phyloP scores from a whole-genome alignment of 2,329 filamentous ascomycete genomes.

The Sporothrix protearum region DNA sequence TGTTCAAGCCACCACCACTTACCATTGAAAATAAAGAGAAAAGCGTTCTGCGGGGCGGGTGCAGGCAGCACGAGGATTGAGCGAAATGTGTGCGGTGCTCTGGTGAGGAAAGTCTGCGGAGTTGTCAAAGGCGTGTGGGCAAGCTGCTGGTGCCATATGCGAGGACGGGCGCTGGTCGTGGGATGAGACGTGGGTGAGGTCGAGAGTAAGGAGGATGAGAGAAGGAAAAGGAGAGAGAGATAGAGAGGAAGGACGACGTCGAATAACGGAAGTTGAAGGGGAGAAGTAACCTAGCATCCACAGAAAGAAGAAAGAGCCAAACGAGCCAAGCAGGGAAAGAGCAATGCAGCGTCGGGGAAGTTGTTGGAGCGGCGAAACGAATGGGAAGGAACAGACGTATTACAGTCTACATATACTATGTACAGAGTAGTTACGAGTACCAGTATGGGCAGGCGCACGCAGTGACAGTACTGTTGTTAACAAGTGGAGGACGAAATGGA shows the following conservation, averaged over 20 bases:
- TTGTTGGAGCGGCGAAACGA: slow-evolving; percentile 1
- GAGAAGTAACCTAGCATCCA: not conserved
- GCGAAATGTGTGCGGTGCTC: not conserved
- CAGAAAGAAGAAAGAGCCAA: not conserved
- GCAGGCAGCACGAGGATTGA: slow-evolving; percentile 10
- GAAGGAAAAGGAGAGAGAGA: not conserved
- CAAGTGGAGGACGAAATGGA: slow-evolving; percentile 4
- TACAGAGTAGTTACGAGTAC: too few relatives aligned
- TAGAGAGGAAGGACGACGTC: not conserved
- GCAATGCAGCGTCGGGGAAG: not conserved
- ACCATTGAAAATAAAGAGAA: slow-evolving; percentile 16
- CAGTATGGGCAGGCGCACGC: not conserved
- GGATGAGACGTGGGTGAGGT: not conserved
- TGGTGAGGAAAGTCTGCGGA: slow-evolving; percentile 11
- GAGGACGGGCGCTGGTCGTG: not conserved
- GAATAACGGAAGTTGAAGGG: not conserved
- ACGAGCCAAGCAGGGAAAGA: not conserved
- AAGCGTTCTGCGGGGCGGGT: slow-evolving; percentile 14
- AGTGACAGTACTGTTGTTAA: not conserved
- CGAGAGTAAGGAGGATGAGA: not conserved
- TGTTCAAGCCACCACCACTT: slow-evolving; percentile 10
- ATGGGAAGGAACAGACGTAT: not conserved
- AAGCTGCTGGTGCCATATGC: not conserved
- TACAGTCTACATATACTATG: too few relatives aligned
- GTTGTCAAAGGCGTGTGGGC: not conserved